A percentile compares a stretch with the other conserved stretches of the same genome.
Evolutionary conservation across 306 rosid genomes (phyloP).

Genomic region (Arachis hypogaea): DNA sequence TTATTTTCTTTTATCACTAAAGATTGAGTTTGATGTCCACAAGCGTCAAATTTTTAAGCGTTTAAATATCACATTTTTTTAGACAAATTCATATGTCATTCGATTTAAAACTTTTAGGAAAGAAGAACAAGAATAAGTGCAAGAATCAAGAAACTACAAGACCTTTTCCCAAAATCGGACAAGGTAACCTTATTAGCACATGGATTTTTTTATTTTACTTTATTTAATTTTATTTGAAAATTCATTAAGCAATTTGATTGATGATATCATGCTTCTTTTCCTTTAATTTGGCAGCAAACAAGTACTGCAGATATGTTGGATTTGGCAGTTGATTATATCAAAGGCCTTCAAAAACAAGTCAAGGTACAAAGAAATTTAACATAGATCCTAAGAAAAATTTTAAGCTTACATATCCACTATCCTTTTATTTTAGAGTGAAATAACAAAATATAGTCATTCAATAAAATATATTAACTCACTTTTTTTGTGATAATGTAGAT

Average conservation of each 20-base stretch:
- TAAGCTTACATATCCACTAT: background rate
- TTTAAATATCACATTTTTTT: no score
- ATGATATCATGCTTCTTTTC: slow-evolving; percentile 19
- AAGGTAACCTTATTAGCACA: slow-evolving; percentile 54
- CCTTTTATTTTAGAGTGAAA: background rate
- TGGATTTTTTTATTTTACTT: background rate
- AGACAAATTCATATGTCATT: slow-evolving; percentile 1
- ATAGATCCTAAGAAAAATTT: background rate
- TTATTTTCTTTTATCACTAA: no score
- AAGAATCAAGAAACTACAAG: slow-evolving; percentile 81
- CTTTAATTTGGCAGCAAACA: slow-evolving; percentile 61
- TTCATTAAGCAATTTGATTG: slow-evolving; percentile 10
- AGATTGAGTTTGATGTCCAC: no score
- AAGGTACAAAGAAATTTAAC: slow-evolving; percentile 56
- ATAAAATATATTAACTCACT: slow-evolving; percentile 18
- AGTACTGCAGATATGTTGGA: slow-evolving; percentile 91
- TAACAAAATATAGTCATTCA: background rate
- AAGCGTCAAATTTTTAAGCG: no score
- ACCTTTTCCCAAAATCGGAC: slow-evolving; percentile 80
- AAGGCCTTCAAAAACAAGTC: slow-evolving; percentile 73
- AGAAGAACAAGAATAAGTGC: slow-evolving; percentile 86
- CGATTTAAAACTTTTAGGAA: slow-evolving; percentile 50
- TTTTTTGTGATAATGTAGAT: slow-evolving; percentile 55
- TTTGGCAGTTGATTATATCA: slow-evolving; percentile 70
- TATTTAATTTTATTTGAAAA: slow-evolving; percentile 11